These are phyloP conservation scores for Thielaviopsis euricoi DNA, from an alignment of 2,329 filamentous ascomycete genomes.

Conservation along the genomic window DNA sequence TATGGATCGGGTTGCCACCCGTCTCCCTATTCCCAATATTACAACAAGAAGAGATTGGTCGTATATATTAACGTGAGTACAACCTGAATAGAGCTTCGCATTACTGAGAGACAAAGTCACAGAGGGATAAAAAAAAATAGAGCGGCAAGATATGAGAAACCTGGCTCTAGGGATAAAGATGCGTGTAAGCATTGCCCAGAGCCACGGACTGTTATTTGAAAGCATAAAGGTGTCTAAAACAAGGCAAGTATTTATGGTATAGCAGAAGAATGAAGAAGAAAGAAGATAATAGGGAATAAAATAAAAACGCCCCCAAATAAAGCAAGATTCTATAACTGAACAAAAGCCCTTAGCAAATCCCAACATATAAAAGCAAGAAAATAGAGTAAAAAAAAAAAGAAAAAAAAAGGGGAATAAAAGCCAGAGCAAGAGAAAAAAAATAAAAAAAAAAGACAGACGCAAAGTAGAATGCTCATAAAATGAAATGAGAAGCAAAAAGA, in stretches of 20 bases:
- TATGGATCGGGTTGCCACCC: background rate
- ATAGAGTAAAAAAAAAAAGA: background rate
- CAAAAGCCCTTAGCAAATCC: background rate
- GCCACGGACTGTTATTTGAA: background rate
- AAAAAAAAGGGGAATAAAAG: background rate
- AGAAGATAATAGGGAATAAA: background rate
- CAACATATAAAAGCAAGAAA: background rate
- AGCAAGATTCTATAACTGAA: background rate
- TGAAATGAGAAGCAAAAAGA: background rate
- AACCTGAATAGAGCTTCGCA: background rate
- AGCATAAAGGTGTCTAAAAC: background rate
- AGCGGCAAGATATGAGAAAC: background rate
- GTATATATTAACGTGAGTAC: background rate
- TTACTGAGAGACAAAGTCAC: background rate
- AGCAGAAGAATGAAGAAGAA: background rate
- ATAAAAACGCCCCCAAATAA: background rate
- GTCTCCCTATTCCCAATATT: background rate
- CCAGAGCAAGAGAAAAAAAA: background rate
- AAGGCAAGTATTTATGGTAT: background rate
- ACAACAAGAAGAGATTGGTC: background rate
- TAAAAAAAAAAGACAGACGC: background rate
- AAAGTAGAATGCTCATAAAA: background rate
- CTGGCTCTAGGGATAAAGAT: background rate
- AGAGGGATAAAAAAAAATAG: background rate
- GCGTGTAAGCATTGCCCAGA: background rate